phyloP scores from a whole-genome alignment of 140 eudicot genomes.

The Flaveria floridana region DNA sequence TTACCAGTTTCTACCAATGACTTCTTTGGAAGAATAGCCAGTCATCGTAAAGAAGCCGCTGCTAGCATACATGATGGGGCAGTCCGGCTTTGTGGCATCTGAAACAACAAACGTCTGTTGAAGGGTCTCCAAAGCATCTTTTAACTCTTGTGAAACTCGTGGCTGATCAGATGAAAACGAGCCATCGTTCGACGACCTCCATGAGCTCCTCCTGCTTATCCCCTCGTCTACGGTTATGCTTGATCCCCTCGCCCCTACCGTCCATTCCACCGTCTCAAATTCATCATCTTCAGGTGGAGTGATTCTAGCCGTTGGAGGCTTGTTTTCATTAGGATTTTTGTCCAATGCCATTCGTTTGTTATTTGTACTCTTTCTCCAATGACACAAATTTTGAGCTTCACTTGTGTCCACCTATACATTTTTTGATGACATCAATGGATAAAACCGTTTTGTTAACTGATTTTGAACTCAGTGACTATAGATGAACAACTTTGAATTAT shows the following conservation, averaged over 20 bases:
- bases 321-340: conserved; percentile 6
- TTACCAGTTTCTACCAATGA: conserved; percentile 88
- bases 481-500: no score
- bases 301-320: conserved; percentile 34
- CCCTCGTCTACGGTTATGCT: conserved; percentile 33
- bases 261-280: conserved; percentile 35
- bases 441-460: background rate
- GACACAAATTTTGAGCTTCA: background rate
- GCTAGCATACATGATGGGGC: conserved; percentile 92
- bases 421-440: background rate
- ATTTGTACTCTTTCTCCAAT: no score
- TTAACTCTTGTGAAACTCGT: conserved; percentile 87
- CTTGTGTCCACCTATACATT: background rate
- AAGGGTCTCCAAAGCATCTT: conserved; percentile 77
- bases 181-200: conserved; percentile 32
- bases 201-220: conserved; percentile 32
- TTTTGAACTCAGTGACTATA: background rate
- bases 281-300: conserved; percentile 29
- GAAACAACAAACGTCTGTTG: conserved; percentile 97
- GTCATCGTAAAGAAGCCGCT: conserved; percentile 93
- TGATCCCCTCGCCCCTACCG: conserved; percentile 25
- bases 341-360: conserved; percentile 41
- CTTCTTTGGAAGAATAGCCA: conserved; percentile 86
- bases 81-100: conserved; percentile 90
- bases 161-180: conserved; percentile 36